Conservation (phyloP, 177 flowering plant genomes). For the Vitis hybrid region DNA sequence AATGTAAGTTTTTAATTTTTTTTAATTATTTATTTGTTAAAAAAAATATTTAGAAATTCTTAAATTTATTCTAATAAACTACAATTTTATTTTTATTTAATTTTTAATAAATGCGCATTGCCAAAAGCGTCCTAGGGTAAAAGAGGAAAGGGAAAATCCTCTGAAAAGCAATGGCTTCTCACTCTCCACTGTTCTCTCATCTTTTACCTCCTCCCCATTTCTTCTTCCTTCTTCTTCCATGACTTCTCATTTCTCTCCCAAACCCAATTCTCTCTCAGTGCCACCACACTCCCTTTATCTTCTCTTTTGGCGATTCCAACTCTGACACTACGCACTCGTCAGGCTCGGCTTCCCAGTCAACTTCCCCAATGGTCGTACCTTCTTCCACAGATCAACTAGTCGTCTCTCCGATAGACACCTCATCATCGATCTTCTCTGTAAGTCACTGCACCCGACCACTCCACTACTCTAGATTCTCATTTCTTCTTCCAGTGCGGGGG, state of each 20-base stretch:
- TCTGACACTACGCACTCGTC: conserved; percentile 75
- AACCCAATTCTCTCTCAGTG: neutral
- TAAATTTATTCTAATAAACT: too few species aligned
- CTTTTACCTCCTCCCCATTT: conserved; percentile 4
- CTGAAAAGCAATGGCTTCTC: too few species aligned
- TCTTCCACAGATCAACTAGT: conserved; percentile 26
- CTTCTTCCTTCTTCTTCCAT: neutral
- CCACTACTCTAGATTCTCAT: neutral
- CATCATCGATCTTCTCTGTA: conserved; percentile 46
- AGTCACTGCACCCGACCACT: conserved; percentile 11
- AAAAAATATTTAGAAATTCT: too few species aligned
- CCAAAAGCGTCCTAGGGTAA: too few species aligned
- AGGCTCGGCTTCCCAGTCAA: conserved; percentile 54
- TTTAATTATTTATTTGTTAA: too few species aligned
- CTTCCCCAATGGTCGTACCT: neutral
- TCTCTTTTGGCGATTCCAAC: conserved; percentile 72
- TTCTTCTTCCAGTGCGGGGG: too few species aligned
- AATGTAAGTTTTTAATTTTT: too few species aligned
- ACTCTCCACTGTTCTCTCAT: conserved; percentile 5
- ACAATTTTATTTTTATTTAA: too few species aligned
- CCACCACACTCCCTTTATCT: conserved; percentile 33
- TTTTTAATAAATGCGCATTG: too few species aligned
- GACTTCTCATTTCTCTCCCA: conserved; percentile 2
- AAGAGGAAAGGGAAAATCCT: too few species aligned
- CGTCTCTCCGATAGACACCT: conserved; percentile 67